These are phyloP conservation scores for Trichosanthes truncata DNA, from an alignment of 306 rosid genomes.

Conservation along the genomic window DNA sequence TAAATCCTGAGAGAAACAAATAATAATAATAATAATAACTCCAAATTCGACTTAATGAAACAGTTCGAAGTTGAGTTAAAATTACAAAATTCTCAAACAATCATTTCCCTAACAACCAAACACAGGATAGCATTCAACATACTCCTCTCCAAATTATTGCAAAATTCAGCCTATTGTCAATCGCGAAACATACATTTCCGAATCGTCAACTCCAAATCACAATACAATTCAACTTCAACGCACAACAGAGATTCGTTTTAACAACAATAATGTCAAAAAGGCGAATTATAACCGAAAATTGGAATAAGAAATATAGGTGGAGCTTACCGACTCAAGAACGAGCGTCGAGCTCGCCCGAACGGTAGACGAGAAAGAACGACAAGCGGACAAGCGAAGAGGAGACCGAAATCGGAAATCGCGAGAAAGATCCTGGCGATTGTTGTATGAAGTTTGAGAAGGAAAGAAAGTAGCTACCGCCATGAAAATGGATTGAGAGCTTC, in stretches of 20 bases:
- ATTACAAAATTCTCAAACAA: neutral
- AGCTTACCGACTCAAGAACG: slow-evolving; percentile 32
- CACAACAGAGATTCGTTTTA: neutral
- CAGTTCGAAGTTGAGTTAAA: neutral
- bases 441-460: slow-evolving; percentile 23
- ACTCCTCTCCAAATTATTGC: neutral
- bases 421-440: slow-evolving; percentile 25
- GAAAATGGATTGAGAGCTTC: slow-evolving; percentile 7
- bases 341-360: slow-evolving; percentile 36
- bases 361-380: slow-evolving; percentile 12
- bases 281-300: neutral
- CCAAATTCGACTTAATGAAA: neutral
- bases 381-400: slow-evolving; percentile 13
- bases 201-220: neutral
- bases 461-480: slow-evolving; percentile 32
- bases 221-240: neutral
- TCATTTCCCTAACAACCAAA: neutral
- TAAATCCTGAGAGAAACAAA: slow-evolving; percentile 25
- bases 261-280: neutral
- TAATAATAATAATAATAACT: neutral
- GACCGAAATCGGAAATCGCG: slow-evolving; percentile 24
- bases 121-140: neutral
- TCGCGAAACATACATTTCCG: neutral
- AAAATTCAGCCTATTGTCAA: neutral
- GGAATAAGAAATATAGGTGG: neutral